Base-by-base conservation (phyloP, 768 basidiomycete genomes). In the Mycena amicta region DNA sequence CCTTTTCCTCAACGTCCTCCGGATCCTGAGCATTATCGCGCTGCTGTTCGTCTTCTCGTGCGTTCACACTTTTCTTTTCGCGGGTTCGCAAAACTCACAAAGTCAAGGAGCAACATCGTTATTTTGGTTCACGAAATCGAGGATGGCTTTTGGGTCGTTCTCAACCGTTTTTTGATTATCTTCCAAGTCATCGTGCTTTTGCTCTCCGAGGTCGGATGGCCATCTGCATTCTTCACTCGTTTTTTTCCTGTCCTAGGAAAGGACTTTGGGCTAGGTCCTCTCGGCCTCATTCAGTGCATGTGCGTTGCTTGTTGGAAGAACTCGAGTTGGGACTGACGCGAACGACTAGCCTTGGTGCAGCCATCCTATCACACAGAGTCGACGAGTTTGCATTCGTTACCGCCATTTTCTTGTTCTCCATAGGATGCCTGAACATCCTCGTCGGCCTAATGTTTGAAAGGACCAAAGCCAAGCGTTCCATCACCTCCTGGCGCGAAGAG, bases 111-210 rank as follows among this genome's bases (percentile, higher is more conserved):
- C 57, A 91, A 87, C 71, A 92, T 92, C 2, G 92, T 97, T n/a
- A n/a, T n/a, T n/a, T n/a, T n/a, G 4, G 94, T 94, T 3, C 92
- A 93, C 72, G 93, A 96, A 71, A 83, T 91, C 13, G 94, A 91
- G 20, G 94, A 94, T 26, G 83, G 85, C 8, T 96, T 97, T 75
- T 97, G 93, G 91, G 90, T 92, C 4, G 86, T 96, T 60, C 77
- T 95, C 61, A 92, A 93, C 73, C 81, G 92, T 59, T 80, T 96
- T 55, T 83, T 96, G 71, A 92, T 96, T 71, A 84, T 94, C 60
- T 87, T 90, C 72, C 90, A 95, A 77, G 83, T 88, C 59, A 71
- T 94, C 66, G 78, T 93, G 29, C 86, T 96, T 67, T 73, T 94
- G 60, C 72, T 94, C 56, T 90, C 93, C 55, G 95, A 97, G 73